Evolutionary conservation across 2,329 filamentous ascomycete genomes (phyloP), one percentile per base, ranked within the genome.

Genomic region (Monosporascus sp.): DNA sequence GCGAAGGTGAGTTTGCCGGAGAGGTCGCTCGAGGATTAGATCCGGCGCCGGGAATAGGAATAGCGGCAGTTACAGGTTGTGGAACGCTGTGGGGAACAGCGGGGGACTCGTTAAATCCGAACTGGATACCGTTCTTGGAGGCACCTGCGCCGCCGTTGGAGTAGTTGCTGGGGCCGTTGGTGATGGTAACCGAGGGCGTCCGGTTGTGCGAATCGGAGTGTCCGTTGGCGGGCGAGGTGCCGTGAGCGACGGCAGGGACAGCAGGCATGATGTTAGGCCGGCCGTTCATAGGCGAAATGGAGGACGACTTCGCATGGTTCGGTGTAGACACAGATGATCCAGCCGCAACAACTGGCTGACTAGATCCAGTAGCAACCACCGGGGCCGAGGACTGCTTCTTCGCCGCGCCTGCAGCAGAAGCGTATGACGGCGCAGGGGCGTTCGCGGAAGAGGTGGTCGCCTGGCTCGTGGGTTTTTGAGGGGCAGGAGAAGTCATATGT

Each of bases 111-210:
- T 81, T 78, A 66, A 90, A 92, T 61, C 91, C 91, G 65, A 96
- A 96, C 75, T 89, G 88, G 69, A 94, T 89, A 61, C 78, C 79
- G 61, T 80, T 75, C 74, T 82, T 85, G 74, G 70, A 80, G 72
- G 71, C 77, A 57, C 74, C 78, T 41, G 84, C 82, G 52, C 84
- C 88, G 64, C 90, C 90, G 78, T 95, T 96, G 63, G 86, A 82
- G 70, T 85, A 89, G 67, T 86, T 86, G 62, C 81, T 88, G 52
- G 89, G 83, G 62, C 88, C 89, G 68, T 89, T 88, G 63, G 84
- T 91, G 78, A 97, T 96, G 65, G 92, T 96, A 66, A 96, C 88
- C 18, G 93, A 96, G 60, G 86, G 85, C 75, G 96, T 96, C 69
- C 91, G 85, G 68, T 79, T 81, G 76, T 97, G 92, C 63, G 91